A percentile compares a stretch with the other conserved stretches of the same genome.
Evolutionary conservation across 192 early-diverging fungal species (phyloP).

Genomic region (Lobosporangium transversale): DNA sequence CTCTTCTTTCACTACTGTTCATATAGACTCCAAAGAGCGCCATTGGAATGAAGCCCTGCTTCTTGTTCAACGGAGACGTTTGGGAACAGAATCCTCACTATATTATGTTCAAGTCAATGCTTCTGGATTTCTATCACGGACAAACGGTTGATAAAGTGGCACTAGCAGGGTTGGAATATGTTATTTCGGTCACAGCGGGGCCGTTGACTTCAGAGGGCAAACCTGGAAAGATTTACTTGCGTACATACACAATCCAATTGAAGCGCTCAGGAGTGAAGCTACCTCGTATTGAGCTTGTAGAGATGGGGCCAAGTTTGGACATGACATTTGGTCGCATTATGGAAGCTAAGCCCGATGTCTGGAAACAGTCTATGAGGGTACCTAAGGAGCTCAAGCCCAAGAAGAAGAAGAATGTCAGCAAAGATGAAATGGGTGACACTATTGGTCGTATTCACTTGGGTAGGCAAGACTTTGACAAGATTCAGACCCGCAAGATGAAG

Average conservation of each 20-base stretch:
- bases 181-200: conserved; percentile 84
- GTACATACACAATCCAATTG: conserved; percentile 82
- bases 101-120: conserved; percentile 81
- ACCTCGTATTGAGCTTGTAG: conserved; percentile 90
- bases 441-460: conserved; percentile 92
- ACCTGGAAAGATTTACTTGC: conserved; percentile 76
- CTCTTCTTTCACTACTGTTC: too few relatives aligned
- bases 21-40: conserved; percentile 74
- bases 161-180: conserved; percentile 88
- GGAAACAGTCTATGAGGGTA: conserved; percentile 83
- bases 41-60: conserved; percentile 87
- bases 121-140: conserved; percentile 92
- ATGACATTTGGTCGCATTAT: conserved; percentile 79
- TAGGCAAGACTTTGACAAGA: conserved; percentile 88
- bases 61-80: conserved; percentile 91
- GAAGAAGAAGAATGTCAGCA: conserved; percentile 94
- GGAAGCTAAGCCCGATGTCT: conserved; percentile 80
- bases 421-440: conserved; percentile 92
- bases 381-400: conserved; percentile 88
- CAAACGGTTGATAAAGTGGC: conserved; percentile 80
- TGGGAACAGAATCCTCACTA: conserved; percentile 79
- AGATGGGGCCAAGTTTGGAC: conserved; percentile 93
- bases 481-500: conserved; percentile 99
- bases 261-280: conserved; percentile 89
- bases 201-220: conserved; percentile 68